Conservation (phyloP, 192 early-diverging fungal species). For the Dispira parvispora region DNA sequence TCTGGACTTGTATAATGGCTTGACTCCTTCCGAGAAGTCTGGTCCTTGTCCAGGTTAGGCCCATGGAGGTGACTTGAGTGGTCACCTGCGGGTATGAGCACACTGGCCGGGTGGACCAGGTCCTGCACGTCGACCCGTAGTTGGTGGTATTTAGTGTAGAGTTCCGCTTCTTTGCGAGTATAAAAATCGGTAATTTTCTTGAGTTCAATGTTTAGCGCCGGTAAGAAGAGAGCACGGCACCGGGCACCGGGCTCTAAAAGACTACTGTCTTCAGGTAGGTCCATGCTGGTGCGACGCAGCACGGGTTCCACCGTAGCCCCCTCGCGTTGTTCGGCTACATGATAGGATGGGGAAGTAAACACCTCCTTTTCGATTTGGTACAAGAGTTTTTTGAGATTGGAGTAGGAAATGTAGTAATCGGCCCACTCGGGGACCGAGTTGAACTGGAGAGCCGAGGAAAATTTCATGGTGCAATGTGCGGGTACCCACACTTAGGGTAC, state of each 20-base stretch:
- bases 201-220: conserved; percentile 68
- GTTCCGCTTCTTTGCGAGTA: conserved; percentile 60
- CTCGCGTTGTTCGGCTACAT: too few species aligned
- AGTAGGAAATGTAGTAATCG: conserved; percentile 63
- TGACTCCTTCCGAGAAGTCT: neutral
- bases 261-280: conserved; percentile 18
- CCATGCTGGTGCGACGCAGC: conserved; percentile 14
- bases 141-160: conserved; percentile 46
- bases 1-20: neutral
- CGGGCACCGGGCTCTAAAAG: conserved; percentile 10
- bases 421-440: conserved; percentile 81
- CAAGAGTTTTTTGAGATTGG: conserved; percentile 59
- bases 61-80: neutral
- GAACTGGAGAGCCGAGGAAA: conserved; percentile 78
- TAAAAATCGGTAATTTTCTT: conserved; percentile 75
- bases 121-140: conserved; percentile 36
- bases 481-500: too few species aligned
- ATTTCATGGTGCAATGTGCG: conserved; percentile 51
- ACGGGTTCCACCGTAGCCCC: conserved; percentile 8
- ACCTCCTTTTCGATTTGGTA: conserved; percentile 56
- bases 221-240: conserved; percentile 31
- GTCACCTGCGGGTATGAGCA: neutral
- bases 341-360: conserved; percentile 13
- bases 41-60: neutral
- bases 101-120: conserved; percentile 13